phyloP scores from a whole-genome alignment of 2,329 filamentous ascomycete genomes.

The Arthroderma sp. region DNA sequence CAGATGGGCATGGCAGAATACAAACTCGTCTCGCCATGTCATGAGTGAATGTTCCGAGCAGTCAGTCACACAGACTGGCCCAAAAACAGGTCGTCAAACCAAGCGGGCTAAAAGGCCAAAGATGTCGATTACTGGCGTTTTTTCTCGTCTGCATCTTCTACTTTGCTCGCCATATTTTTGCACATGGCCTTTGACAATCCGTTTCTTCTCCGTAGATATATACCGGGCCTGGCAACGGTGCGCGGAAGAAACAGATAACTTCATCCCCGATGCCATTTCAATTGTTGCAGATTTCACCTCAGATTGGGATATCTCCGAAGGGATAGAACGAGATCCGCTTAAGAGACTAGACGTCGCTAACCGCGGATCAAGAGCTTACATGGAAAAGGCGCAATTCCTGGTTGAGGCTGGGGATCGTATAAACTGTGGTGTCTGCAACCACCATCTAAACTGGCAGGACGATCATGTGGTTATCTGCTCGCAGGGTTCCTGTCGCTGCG shows the following conservation, averaged over 20 bases:
- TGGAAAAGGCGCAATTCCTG: conserved; percentile 38
- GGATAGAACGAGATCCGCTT: conserved; percentile 12
- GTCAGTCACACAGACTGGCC: conserved; percentile 21
- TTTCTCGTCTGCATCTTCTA: conserved; percentile 72
- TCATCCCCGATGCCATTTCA: conserved; percentile 37
- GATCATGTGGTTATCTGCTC: conserved; percentile 41
- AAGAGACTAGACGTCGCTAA: conserved; percentile 42
- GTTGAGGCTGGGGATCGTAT: conserved; percentile 25
- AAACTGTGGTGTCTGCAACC: conserved; percentile 39
- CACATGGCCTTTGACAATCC: conserved; percentile 67
- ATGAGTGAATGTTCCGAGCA: conserved; percentile 48
- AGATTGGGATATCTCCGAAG: conserved; percentile 2
- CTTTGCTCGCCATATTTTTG: conserved; percentile 66
- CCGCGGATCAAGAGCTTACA: conserved; percentile 32
- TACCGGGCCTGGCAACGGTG: conserved; percentile 54
- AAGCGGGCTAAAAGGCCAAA: conserved; percentile 21
- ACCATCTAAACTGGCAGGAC: conserved; percentile 21
- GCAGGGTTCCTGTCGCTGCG: conserved; percentile 31
- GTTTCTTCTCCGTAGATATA: conserved; percentile 64
- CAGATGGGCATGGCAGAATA: conserved; percentile 86
- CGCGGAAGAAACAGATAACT: conserved; percentile 37
- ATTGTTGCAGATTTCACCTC: conserved; percentile 40
- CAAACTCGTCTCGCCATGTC: conserved; percentile 69
- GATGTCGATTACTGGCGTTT: conserved; percentile 48
- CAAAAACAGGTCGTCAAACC: conserved; percentile 20